Base-by-base conservation (phyloP, 371 early-diverging fungal species). In the Rhizopus delemar region DNA sequence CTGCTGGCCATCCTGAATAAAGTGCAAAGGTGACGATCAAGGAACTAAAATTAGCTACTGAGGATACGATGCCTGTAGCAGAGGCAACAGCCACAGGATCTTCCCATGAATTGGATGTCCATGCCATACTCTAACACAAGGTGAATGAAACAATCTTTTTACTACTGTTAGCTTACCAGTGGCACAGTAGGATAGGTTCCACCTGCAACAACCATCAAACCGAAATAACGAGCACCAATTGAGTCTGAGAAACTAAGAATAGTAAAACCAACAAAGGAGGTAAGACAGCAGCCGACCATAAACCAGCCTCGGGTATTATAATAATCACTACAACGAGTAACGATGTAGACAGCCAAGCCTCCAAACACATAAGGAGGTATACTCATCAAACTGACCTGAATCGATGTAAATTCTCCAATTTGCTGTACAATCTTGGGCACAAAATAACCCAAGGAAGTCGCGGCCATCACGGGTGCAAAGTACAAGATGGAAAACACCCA, bases 401-500 rank as follows among this genome's bases (percentile, higher is more conserved):
- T 73, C 2, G 79, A 75, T 8, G 58, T 70, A 46, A 67, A 78
- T 5, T 70, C 55, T 36, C 79, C 76, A 1, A 78, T 69, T 48
- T 78, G 67, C 38, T 75, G 74, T 2, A 78, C 79, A 50, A 78
- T 78, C 28, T 72, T 75, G 16, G 79, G 79, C 16, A 78, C 31
- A 57, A 78, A 78, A 56, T 78, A 78, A 8, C 76, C 79, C 13
- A 78, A 57, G 0, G 79, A 78, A 0, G 79, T 78, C 8, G 79
- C 79, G 29, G 79, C 79, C 79, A 78, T 78, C n/a, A 78, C 79
- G 5, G 79, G 79, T 32, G 79, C 71, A 43, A 78, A 75, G 33
- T 78, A 78, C 1, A 78, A 57, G 0, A 78, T 58, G 41, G 69
- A 71, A 46, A 78, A 78, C 7, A 75, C 35, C 79, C 79, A 78